Base-by-base conservation (phyloP, 495 filamentous ascomycete species). In the Astrocystis sublimbata region DNA sequence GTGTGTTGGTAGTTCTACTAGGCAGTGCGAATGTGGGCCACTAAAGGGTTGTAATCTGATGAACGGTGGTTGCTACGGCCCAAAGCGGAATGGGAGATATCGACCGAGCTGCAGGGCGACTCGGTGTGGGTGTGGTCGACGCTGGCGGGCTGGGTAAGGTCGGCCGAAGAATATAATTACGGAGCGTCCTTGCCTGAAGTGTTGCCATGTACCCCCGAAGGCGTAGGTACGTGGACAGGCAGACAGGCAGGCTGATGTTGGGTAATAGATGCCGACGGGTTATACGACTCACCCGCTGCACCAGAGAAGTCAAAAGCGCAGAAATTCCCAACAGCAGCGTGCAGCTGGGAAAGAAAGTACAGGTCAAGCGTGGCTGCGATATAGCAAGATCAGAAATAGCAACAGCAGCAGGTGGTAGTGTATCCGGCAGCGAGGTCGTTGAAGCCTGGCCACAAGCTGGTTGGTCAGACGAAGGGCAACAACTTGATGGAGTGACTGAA, bases 71-170 rank as follows among this genome's bases (percentile, higher is more conserved):
- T 62, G 60, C 60, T 54, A 62, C 42, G 51, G 51, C 60, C 51
- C 36, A 62, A 62, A 62, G 21, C 31, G 60, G 60, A 56, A 62
- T 42, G 50, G 50, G 40, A 62, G 23, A 56, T 30, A 45, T 26
- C 38, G 28, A 61, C 59, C 38, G 24, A 53, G 60, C 51, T 62
- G 60, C 60, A 62, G 13, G 33, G 41, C 24, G 40, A 42, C 50
- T 52, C 41, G 51, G 60, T 62, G 59, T 55, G 59, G 40, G 60
- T 62, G 60, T 59, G 41, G 10, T 61, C 58, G 58, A 61, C 36
- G 46, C 42, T 38, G 46, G 24, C 33, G 58, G 38, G 43, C 45
- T 33, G 46, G 57, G 43, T 31, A 60, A 33, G 33, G 47, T 50
- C 45, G 47, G 24, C 47, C 38, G 35, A 43, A 28, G 58, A n/a